Base-by-base conservation (phyloP, 2,329 filamentous ascomycete genomes). In the Aspergillus tubingensis region DNA sequence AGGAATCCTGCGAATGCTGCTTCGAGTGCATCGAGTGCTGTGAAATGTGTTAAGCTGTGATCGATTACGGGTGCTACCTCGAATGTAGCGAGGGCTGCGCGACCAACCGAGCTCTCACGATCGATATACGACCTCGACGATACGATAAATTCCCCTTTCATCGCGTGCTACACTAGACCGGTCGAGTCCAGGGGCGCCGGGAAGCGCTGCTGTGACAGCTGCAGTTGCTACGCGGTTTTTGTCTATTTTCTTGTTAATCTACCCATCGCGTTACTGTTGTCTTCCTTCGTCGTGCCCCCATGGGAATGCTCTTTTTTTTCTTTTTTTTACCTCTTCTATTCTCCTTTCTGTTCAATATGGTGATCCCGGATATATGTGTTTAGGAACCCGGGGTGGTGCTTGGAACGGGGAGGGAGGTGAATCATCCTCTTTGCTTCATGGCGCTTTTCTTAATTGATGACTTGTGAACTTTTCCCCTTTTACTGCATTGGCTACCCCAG, bases 1-100 rank as follows among this genome's bases (percentile, higher is more conserved):
- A 87, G 70, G 86, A 88, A 74, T 80, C 82, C 27, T 88, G 86
- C 68, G 85, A 87, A 72, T 87, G 85, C 76, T 88, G 85, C 70
- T 77, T 81, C n/a, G 85, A 87, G 5, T 87, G 85, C 72, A 83
- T 83, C 67, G 84, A 84, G 60, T 85, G 82, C 72, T 80, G 76
- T 56, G 74, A 76, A 54, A 69, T 73, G 69, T 77, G 74, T 63
- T 76, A 73, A 68, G 49, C 56, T 56, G 59, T 44, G 57, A 67
- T 62, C 61, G 54, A 70, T 54, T 25, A 54, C 58, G 63, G 64
- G 63, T 68, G 68, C 54, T 56, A 62, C 62, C 39, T 44, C 39
- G 41, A 19, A 19, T 47, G 41, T 13, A 48, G 70, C 57, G 64
- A 72, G 65, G 47, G 47, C 47, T 17, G 47, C 47, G 47, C 25